Evolutionary conservation across 495 filamentous ascomycete genomes (phyloP).

Genomic region (Chaetomium fimeti): DNA sequence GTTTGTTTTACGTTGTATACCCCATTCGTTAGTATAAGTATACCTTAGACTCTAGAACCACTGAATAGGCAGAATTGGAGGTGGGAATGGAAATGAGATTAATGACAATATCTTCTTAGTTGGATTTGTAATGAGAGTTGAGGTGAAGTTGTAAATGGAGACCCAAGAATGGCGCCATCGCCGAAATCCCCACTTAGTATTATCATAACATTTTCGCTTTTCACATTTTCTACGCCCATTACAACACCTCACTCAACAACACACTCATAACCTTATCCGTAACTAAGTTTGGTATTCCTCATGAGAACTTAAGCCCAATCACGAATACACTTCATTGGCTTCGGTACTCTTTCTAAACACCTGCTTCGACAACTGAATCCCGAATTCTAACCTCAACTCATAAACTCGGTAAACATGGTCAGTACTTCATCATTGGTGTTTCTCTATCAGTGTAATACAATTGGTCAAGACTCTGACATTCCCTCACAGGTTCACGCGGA

Average conservation of each 20-base stretch:
- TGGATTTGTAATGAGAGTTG: not conserved
- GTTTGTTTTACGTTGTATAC: slow-evolving; percentile 4
- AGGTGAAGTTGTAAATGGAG: not conserved
- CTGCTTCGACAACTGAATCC: not conserved
- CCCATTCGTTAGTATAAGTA: slow-evolving; percentile 13
- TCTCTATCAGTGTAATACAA: not conserved
- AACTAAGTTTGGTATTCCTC: no score
- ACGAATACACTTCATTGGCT: no score
- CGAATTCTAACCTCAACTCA: not conserved
- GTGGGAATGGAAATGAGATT: not conserved
- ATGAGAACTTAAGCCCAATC: no score
- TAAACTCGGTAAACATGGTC: not conserved
- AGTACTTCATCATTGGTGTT: not conserved
- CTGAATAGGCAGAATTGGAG: not conserved
- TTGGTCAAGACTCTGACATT: not conserved
- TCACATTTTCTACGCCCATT: not conserved
- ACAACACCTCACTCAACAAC: not conserved
- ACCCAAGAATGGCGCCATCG: slow-evolving; percentile 15
- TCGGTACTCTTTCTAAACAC: not conserved
- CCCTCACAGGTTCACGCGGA: slow-evolving; percentile 76
- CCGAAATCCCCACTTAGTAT: not conserved
- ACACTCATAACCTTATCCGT: no score
- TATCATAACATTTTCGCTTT: not conserved
- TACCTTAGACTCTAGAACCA: not conserved
- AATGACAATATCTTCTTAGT: not conserved